Conservation (phyloP, 805 yeast species). For the Teunomyces aglyptinius region DNA sequence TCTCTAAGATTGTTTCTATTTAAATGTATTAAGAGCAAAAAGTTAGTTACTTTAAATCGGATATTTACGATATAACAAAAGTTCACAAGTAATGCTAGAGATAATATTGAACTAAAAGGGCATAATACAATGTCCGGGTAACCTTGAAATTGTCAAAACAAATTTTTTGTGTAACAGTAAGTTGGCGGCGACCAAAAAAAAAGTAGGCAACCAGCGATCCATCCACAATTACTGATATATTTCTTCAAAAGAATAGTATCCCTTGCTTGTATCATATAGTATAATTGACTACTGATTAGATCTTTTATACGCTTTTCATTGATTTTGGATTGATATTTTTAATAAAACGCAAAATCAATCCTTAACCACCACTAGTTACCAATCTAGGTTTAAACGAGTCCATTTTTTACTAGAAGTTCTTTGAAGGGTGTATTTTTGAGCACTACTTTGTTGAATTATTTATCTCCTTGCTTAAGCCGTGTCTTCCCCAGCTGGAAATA, state of each 20-base stretch:
- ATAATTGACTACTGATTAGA: constrained; percentile 42
- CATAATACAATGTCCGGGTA: constrained; percentile 13
- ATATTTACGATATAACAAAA: no score
- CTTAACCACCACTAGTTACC: neutral
- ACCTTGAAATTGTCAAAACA: constrained; percentile 3
- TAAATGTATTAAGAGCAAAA: neutral
- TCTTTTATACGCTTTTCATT: constrained; percentile 19
- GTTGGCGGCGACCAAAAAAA: constrained; percentile 11
- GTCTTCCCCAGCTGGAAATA: constrained; percentile 25
- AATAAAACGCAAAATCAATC: neutral
- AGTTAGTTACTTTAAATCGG: neutral
- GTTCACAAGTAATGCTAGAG: no score
- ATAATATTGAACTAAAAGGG: no score
- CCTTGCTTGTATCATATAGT: constrained; percentile 6
- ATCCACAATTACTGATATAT: neutral
- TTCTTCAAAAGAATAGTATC: neutral
- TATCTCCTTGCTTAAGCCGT: constrained; percentile 21
- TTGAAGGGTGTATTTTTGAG: constrained; percentile 3
- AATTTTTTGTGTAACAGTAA: constrained; percentile 8
- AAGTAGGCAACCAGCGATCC: neutral
- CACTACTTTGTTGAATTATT: constrained; percentile 4
- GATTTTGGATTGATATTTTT: neutral
- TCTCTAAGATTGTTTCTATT: constrained; percentile 11
- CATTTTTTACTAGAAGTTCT: neutral
- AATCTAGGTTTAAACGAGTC: neutral